Evolutionary conservation across 176 grass and related monocot species (phyloP).

Genomic region (Neostapfia colusana): DNA sequence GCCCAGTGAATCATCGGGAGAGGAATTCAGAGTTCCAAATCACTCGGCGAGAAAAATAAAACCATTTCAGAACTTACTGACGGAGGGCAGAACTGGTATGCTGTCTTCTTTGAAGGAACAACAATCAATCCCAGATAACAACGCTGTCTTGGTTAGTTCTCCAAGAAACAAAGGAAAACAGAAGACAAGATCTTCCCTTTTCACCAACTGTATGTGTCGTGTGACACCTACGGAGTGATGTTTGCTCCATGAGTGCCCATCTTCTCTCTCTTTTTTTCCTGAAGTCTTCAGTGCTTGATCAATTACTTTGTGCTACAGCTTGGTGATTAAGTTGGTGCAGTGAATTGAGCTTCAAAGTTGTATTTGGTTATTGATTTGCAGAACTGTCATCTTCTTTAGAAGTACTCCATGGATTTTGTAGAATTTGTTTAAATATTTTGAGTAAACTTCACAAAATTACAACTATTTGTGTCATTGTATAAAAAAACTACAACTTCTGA

Average conservation of each 20-base stretch:
- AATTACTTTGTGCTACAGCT: conserved; percentile 29
- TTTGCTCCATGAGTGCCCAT: not conserved
- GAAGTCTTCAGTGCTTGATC: conserved; percentile 19
- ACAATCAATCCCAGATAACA: not conserved
- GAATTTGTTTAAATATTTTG: no score
- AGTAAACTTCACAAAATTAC: no score
- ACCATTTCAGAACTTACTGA: conserved; percentile 45
- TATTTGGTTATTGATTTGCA: conserved; percentile 19
- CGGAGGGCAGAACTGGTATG: conserved; percentile 19
- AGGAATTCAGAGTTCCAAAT: conserved; percentile 23
- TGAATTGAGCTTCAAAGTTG: conserved; percentile 16
- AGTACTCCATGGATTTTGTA: not conserved
- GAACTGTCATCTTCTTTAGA: not conserved
- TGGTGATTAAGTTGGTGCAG: conserved; percentile 15
- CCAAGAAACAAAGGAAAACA: conserved; percentile 45
- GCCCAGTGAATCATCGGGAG: conserved; percentile 37
- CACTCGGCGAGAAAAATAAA: conserved; percentile 38
- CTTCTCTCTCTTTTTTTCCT: not conserved
- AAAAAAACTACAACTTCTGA: no score
- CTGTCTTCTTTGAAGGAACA: conserved; percentile 32
- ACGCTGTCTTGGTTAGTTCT: conserved; percentile 23
- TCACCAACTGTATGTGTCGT: conserved; percentile 51
- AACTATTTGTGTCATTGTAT: no score
- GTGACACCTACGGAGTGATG: conserved; percentile 37
- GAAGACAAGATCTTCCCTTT: conserved; percentile 39